Evolutionary conservation across 495 filamentous ascomycete species (phyloP).

Genomic region (Aspergillus sclerotioniger): DNA sequence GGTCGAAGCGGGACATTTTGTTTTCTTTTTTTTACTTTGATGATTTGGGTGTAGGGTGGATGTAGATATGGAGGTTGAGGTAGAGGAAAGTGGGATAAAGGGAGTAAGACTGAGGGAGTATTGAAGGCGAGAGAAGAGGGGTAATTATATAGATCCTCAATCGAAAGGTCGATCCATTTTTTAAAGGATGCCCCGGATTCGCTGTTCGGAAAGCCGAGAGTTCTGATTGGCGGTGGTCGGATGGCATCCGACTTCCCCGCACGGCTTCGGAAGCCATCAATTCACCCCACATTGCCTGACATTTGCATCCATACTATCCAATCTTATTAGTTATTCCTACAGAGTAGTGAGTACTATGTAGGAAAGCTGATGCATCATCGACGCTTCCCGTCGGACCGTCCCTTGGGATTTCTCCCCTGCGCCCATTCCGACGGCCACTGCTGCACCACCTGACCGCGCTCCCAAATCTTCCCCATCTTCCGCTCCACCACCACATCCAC

Average conservation of each 20-base stretch:
- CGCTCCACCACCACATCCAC: constrained; percentile 56
- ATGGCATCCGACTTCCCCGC: constrained; percentile 4
- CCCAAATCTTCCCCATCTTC: constrained; percentile 64
- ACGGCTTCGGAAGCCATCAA: neutral
- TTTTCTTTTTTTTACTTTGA: constrained; percentile 1
- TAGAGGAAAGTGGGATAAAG: neutral
- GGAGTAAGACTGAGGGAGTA: neutral
- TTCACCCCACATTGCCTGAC: neutral
- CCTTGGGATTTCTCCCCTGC: constrained; percentile 36
- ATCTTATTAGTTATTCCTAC: neutral
- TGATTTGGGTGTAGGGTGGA: neutral
- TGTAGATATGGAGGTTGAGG: neutral
- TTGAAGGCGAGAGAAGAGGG: neutral
- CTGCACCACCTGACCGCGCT: constrained; percentile 57
- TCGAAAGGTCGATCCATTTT: neutral
- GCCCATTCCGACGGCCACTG: constrained; percentile 42
- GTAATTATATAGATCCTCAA: neutral
- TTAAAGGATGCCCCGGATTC: constrained; percentile 5
- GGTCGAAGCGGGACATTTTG: constrained; percentile 48
- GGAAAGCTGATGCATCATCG: constrained; percentile 2
- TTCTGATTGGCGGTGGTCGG: neutral
- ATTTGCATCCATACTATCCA: neutral
- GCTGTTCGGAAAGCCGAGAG: neutral
- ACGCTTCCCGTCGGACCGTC: constrained; percentile 12
- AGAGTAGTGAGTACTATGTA: neutral